A percentile compares a stretch with the other conserved stretches of the same genome.
phyloP scores from a whole-genome alignment of 2,329 filamentous ascomycete species.

The Cordyceps cateniannulata region DNA sequence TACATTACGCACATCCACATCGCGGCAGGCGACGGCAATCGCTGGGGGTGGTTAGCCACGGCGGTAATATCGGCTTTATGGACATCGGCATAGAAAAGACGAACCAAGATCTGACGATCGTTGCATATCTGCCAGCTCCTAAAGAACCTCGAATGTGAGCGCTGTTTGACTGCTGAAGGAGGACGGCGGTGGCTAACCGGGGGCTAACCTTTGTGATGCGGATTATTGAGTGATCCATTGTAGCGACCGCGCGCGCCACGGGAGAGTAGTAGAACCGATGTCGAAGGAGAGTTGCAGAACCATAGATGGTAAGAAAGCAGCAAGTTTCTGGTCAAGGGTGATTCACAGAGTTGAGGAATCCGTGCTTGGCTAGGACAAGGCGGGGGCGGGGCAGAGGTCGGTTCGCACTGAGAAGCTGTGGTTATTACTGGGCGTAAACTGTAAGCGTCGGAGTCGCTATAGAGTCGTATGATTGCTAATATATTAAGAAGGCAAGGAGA shows the following conservation, averaged over 20 bases:
- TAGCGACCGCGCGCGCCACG: conserved; percentile 16
- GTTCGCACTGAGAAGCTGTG: neutral
- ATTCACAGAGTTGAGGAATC: neutral
- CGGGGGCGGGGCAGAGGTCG: conserved; percentile 7
- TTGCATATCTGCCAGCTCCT: conserved; percentile 85
- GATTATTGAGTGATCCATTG: conserved; percentile 73
- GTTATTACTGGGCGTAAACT: neutral
- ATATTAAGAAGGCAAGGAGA: neutral
- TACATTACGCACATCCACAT: conserved; percentile 82
- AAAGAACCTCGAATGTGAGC: conserved; percentile 10
- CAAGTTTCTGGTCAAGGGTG: neutral
- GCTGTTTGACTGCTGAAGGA: neutral
- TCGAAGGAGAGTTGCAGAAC: neutral
- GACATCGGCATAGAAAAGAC: conserved; percentile 22
- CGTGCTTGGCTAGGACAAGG: neutral
- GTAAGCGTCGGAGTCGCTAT: neutral
- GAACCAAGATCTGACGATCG: conserved; percentile 76
- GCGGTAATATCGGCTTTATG: neutral
- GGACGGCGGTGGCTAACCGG: no score
- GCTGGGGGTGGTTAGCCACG: conserved; percentile 40
- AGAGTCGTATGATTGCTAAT: neutral
- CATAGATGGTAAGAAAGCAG: neutral
- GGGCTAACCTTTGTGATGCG: conserved; percentile 70
- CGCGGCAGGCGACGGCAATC: conserved; percentile 78
- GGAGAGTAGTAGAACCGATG: neutral